Percentiles rank a stretch among this genome's conserved stretches.
These are phyloP conservation scores for Parsonsia alboflavescens DNA, from an alignment of 257 asterid species.

Conservation along the genomic window DNA sequence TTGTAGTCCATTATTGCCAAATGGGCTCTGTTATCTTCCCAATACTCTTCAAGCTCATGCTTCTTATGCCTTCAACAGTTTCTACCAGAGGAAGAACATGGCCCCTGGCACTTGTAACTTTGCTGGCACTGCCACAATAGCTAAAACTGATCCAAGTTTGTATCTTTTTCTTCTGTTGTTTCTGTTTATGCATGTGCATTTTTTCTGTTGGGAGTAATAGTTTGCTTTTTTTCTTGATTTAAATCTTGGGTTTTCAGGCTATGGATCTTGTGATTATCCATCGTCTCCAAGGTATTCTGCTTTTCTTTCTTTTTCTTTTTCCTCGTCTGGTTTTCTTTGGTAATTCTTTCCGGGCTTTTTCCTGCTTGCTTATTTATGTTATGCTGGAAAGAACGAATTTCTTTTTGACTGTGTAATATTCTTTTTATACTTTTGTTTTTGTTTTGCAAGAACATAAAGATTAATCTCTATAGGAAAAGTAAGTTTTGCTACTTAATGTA, in stretches of 20 bases:
- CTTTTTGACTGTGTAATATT: not conserved
- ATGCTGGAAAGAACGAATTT: slow-evolving; percentile 1
- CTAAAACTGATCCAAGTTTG: slow-evolving; percentile 87
- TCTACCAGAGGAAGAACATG: slow-evolving; percentile 54
- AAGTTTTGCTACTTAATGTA: not conserved
- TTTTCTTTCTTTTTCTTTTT: not conserved
- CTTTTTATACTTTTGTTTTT: slow-evolving; percentile 6
- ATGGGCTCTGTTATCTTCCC: slow-evolving; percentile 74
- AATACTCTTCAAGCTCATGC: slow-evolving; percentile 84
- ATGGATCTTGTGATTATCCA: slow-evolving; percentile 91
- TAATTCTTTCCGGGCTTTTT: not conserved
- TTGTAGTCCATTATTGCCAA: slow-evolving; percentile 53
- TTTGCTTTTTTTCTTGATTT: not conserved
- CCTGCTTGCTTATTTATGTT: not conserved
- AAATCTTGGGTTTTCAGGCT: slow-evolving; percentile 40
- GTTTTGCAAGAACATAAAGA: not conserved
- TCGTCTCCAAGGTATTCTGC: slow-evolving; percentile 51
- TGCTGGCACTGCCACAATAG: slow-evolving; percentile 63
- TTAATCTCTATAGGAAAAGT: not conserved
- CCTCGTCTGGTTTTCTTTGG: slow-evolving; percentile 16
- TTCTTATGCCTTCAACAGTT: slow-evolving; percentile 84
- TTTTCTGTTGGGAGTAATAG: not conserved
- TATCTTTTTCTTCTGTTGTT: not conserved
- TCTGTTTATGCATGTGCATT: not conserved
- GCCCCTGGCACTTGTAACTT: slow-evolving; percentile 77